A percentile compares a stretch with the other conserved stretches of the same genome.
Evolutionary conservation across 192 early-diverging fungal species (phyloP).

Genomic region (Spizellomyces punctatus): DNA sequence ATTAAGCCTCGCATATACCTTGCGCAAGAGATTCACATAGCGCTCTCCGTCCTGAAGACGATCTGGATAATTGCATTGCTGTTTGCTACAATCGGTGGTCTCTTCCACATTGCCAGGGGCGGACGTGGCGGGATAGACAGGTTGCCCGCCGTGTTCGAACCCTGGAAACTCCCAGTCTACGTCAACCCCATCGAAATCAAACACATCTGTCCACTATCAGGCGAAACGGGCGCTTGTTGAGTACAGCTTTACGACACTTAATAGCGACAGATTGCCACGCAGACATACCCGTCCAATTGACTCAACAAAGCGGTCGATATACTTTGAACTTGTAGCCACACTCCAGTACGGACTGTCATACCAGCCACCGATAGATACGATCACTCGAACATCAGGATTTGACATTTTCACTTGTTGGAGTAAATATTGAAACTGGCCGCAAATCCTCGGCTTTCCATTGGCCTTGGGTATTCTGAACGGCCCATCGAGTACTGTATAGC

Average conservation of each 20-base stretch:
- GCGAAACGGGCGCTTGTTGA: background rate
- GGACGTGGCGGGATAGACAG: conserved; percentile 20
- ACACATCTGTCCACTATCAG: conserved; percentile 15
- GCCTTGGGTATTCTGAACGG: background rate
- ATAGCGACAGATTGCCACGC: background rate
- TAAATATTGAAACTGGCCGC: conserved; percentile 21
- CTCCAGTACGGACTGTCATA: conserved; percentile 37
- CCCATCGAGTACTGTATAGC: background rate
- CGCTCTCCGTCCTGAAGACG: conserved; percentile 23
- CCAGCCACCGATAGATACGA: conserved; percentile 44
- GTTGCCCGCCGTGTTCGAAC: conserved; percentile 38
- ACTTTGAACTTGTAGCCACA: conserved; percentile 28
- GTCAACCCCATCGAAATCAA: conserved; percentile 44
- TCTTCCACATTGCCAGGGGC: conserved; percentile 27
- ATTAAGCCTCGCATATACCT: background rate
- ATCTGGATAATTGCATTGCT: conserved; percentile 25
- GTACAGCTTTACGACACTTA: background rate
- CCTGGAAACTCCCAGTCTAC: conserved; percentile 47
- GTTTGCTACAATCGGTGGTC: conserved; percentile 27
- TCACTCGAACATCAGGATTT: conserved; percentile 9
- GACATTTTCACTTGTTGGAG: conserved; percentile 12
- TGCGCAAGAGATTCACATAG: conserved; percentile 22
- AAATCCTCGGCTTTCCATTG: background rate
- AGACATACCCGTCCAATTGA: conserved; percentile 22
- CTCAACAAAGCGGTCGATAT: conserved; percentile 33